A percentile compares a stretch with the other conserved stretches of the same genome.
phyloP scores from a whole-genome alignment of 2,329 filamentous ascomycete genomes.

The Sarocladiaceae sp. region DNA sequence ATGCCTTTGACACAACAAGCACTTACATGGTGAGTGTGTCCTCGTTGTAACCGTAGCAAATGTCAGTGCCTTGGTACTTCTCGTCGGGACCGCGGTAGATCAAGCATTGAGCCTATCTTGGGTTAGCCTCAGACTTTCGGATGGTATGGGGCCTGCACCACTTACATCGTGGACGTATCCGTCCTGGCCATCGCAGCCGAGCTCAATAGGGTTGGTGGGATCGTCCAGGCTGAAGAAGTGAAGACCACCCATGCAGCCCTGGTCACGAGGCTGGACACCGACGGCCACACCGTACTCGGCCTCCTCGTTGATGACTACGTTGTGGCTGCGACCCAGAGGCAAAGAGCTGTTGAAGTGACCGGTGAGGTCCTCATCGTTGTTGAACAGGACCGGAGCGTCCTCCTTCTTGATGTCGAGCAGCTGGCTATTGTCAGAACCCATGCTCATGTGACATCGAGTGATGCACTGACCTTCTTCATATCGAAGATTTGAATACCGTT shows the following conservation, averaged over 20 bases:
- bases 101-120: constrained; percentile 47
- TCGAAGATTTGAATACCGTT: constrained; percentile 58
- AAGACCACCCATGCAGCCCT: constrained; percentile 20
- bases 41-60: constrained; percentile 50
- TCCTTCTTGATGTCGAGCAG: constrained; percentile 33
- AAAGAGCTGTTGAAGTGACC: constrained; percentile 22
- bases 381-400: constrained; percentile 23
- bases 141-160: too few species aligned
- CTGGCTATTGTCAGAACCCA: constrained; percentile 32
- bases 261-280: constrained; percentile 10
- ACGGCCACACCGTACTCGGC: constrained; percentile 27
- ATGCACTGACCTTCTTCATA: constrained; percentile 37
- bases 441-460: too few species aligned
- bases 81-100: constrained; percentile 43
- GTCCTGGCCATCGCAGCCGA: constrained; percentile 44
- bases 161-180: constrained; percentile 47
- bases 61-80: constrained; percentile 37
- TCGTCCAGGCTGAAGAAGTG: constrained; percentile 49
- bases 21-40: constrained; percentile 43
- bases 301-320: constrained; percentile 43
- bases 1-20: too few species aligned
- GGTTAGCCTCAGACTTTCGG: too few species aligned
- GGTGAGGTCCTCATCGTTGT: constrained; percentile 23
- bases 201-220: constrained; percentile 40
- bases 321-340: constrained; percentile 37